phyloP scores from a whole-genome alignment of 345 rosid species.

The Moricandia moricandioides region DNA sequence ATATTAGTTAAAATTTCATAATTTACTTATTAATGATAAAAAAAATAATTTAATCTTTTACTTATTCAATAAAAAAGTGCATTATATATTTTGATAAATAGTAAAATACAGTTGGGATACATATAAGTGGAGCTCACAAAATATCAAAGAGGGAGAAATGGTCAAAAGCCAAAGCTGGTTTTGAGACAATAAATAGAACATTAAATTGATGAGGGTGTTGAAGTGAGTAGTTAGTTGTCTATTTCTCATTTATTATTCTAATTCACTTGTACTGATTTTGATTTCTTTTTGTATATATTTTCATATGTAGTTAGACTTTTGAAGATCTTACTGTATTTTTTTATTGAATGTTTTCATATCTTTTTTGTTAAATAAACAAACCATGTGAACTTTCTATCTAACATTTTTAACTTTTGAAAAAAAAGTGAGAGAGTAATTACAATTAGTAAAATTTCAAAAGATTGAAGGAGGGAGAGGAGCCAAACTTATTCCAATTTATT shows the following conservation, averaged over 20 bases:
- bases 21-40: background rate
- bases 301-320: slow-evolving; percentile 4
- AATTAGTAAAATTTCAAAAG: slow-evolving; percentile 9
- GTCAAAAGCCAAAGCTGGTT: slow-evolving; percentile 20
- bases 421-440: background rate
- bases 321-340: background rate
- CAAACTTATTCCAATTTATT: slow-evolving; percentile 8
- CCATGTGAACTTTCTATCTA: background rate
- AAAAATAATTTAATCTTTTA: background rate
- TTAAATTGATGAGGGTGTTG: slow-evolving; percentile 23
- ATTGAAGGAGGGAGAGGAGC: slow-evolving; percentile 17
- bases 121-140: background rate
- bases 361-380: background rate
- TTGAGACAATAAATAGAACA: slow-evolving; percentile 19
- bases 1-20: background rate
- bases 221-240: slow-evolving; percentile 32
- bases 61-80: background rate
- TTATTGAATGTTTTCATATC: background rate
- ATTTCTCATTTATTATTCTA: slow-evolving; percentile 25
- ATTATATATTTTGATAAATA: background rate
- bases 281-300: background rate
- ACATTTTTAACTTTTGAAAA: background rate
- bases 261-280: slow-evolving; percentile 5
- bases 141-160: background rate
- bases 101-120: background rate